A percentile compares a stretch with the other conserved stretches of the same genome.
Evolutionary conservation across 2,329 filamentous ascomycete genomes (phyloP).

Genomic region (Pyricularia sp.): DNA sequence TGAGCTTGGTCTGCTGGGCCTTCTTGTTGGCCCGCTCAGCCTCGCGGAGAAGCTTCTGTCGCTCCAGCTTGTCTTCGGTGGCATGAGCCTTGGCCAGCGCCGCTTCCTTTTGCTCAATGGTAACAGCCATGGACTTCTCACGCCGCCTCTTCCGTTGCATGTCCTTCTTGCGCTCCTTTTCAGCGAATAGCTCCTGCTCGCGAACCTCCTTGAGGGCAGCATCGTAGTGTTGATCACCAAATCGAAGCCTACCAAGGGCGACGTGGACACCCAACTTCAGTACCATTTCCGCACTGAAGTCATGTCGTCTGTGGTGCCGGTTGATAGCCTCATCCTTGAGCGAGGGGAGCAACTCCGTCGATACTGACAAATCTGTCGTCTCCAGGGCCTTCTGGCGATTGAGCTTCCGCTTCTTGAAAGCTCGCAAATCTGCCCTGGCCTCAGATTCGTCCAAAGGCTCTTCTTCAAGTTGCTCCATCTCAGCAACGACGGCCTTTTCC

Average conservation of each 20-base stretch:
- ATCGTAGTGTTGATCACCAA: slow-evolving; percentile 66
- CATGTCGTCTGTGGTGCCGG: slow-evolving; percentile 50
- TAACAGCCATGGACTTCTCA: slow-evolving; percentile 91
- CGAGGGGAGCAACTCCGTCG: background rate
- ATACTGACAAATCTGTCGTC: background rate
- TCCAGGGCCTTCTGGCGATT: slow-evolving; percentile 2
- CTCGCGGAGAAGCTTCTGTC: slow-evolving; percentile 70
- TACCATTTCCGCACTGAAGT: slow-evolving; percentile 48
- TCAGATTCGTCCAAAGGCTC: slow-evolving; percentile 31
- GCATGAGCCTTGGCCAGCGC: slow-evolving; percentile 69
- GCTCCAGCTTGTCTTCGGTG: slow-evolving; percentile 74
- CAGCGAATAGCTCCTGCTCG: slow-evolving; percentile 79
- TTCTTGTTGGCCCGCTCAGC: slow-evolving; percentile 89
- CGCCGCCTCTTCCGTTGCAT: slow-evolving; percentile 96
- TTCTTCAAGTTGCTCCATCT: slow-evolving; percentile 40
- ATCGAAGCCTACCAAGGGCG: slow-evolving; percentile 64
- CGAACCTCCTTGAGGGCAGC: slow-evolving; percentile 80
- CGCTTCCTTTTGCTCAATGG: slow-evolving; percentile 81
- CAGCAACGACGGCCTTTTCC: slow-evolving; percentile 58
- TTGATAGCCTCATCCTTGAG: slow-evolving; percentile 35
- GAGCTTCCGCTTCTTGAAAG: background rate
- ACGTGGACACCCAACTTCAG: slow-evolving; percentile 60
- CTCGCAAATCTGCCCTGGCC: slow-evolving; percentile 27
- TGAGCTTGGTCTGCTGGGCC: slow-evolving; percentile 79
- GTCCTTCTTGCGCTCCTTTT: slow-evolving; percentile 99